A percentile compares a stretch with the other conserved stretches of the same genome.
Evolutionary conservation across 169 alveolate species (phyloP).

Genomic region (Cryptosporidium meleagridis): DNA sequence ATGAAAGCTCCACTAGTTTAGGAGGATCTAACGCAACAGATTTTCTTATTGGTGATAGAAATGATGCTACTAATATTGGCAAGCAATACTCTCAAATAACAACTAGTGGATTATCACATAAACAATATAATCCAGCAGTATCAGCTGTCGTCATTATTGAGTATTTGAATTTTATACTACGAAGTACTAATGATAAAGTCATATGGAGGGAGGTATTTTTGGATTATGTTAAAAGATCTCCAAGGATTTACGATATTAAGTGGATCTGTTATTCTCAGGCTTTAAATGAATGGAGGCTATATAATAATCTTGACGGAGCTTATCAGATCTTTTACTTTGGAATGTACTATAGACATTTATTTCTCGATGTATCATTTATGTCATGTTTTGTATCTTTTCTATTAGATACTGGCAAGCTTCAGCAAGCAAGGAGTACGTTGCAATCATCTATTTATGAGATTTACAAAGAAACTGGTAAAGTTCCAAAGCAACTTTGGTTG

Average conservation of each 20-base stretch:
- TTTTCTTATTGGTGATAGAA: background rate
- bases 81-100: background rate
- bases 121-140: constrained; percentile 59
- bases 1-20: background rate
- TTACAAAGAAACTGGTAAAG: constrained; percentile 59
- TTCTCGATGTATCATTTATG: constrained; percentile 50
- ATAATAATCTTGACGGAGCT: constrained; percentile 67
- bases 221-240: constrained; percentile 50
- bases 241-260: constrained; percentile 44
- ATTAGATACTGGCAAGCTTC: constrained; percentile 61
- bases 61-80: background rate
- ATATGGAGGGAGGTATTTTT: constrained; percentile 60
- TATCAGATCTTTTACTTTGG: constrained; percentile 49
- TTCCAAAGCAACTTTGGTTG: constrained; percentile 53
- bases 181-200: constrained; percentile 17
- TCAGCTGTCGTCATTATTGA: constrained; percentile 72
- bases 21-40: background rate
- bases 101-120: constrained; percentile 6
- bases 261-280: constrained; percentile 74
- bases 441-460: constrained; percentile 71
- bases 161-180: constrained; percentile 31
- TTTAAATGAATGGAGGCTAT: constrained; percentile 60
- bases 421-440: constrained; percentile 56
- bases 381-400: constrained; percentile 62
- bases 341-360: constrained; percentile 65